Evolutionary conservation across 1,139 yeast genomes (phyloP).

Genomic region (Taphrina confusa): DNA sequence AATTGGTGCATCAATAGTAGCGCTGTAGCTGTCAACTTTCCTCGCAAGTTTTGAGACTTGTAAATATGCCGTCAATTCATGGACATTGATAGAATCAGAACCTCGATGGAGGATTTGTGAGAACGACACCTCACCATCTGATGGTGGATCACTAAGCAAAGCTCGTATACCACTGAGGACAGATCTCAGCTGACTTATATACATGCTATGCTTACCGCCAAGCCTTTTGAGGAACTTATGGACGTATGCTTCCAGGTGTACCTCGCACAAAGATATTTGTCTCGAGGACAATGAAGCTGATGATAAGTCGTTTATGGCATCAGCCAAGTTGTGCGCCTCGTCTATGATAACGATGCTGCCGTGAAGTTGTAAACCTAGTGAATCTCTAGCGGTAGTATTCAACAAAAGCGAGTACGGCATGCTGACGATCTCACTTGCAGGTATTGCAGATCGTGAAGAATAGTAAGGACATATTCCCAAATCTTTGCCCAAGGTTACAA

Average conservation of each 20-base stretch:
- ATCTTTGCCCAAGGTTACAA: constrained; percentile 61
- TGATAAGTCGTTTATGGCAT: constrained; percentile 68
- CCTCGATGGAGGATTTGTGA: constrained; percentile 51
- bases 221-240: constrained; percentile 62
- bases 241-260: constrained; percentile 58
- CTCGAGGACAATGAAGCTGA: constrained; percentile 59
- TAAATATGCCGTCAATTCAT: constrained; percentile 65
- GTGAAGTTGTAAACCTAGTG: constrained; percentile 60
- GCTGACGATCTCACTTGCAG: constrained; percentile 70
- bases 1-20: constrained; percentile 43
- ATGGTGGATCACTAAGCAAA: constrained; percentile 45
- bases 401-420: constrained; percentile 82
- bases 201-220: constrained; percentile 72
- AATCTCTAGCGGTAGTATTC: constrained; percentile 62
- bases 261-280: constrained; percentile 54
- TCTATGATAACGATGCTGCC: constrained; percentile 77
- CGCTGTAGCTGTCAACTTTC: constrained; percentile 73
- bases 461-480: constrained; percentile 79
- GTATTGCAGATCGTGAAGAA: constrained; percentile 60
- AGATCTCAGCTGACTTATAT: constrained; percentile 64
- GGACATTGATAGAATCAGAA: constrained; percentile 71
- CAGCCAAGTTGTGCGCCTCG: constrained; percentile 89
- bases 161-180: constrained; percentile 56
- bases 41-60: constrained; percentile 73
- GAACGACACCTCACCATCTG: constrained; percentile 54